phyloP scores from a whole-genome alignment of 75 land plant genomes.

The Gnetum montanum region DNA sequence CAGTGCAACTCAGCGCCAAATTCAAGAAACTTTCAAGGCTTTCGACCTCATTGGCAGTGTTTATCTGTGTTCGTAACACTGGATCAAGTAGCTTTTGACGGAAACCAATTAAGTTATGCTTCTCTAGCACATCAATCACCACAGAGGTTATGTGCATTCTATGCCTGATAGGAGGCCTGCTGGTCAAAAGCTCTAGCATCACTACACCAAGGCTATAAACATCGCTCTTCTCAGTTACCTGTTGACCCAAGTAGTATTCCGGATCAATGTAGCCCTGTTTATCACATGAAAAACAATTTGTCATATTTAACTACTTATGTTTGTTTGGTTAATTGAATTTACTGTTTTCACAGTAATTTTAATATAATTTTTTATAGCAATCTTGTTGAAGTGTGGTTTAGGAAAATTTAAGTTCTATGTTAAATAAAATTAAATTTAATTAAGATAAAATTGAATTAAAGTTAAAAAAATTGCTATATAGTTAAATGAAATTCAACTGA shows the following conservation, averaged over 20 bases:
- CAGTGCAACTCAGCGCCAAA: slow-evolving; percentile 59
- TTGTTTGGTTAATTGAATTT: background rate
- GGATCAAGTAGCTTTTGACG: slow-evolving; percentile 49
- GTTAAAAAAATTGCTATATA: too few species aligned
- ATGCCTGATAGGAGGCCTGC: slow-evolving; percentile 50
- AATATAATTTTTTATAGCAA: too few species aligned
- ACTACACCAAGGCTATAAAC: slow-evolving; percentile 92
- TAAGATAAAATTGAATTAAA: too few species aligned
- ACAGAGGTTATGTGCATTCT: slow-evolving; percentile 75
- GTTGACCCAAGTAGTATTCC: slow-evolving; percentile 81
- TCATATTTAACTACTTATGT: background rate
- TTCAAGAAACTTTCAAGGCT: slow-evolving; percentile 46
- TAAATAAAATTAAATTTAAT: background rate
- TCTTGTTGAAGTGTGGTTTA: too few species aligned
- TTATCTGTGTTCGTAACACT: slow-evolving; percentile 6
- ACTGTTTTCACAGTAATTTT: too few species aligned
- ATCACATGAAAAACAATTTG: background rate
- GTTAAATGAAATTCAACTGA: too few species aligned
- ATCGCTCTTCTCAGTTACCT: slow-evolving; percentile 77
- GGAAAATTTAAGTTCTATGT: background rate
- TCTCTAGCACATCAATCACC: slow-evolving; percentile 28
- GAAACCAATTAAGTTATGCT: slow-evolving; percentile 23
- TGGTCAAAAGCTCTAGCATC: slow-evolving; percentile 63
- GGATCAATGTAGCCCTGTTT: slow-evolving; percentile 99
- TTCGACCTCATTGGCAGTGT: background rate